Evolutionary conservation across 202 grass and related monocot species (phyloP).

Genomic region (Cymbopogon flexuosus): DNA sequence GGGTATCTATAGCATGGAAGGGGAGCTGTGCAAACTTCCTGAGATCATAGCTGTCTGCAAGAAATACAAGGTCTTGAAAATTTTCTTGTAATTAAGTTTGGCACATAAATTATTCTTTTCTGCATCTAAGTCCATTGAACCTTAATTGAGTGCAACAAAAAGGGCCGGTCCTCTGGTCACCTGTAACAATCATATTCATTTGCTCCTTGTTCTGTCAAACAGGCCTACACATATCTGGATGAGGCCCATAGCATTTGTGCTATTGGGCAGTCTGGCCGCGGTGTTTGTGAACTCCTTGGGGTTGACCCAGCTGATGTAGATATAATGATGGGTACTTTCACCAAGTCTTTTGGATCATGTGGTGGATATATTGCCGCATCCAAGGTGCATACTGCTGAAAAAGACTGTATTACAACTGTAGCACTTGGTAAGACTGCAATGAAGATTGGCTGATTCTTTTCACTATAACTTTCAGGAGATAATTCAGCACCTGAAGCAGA

Average conservation of each 20-base stretch:
- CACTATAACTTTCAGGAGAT: slow-evolving; percentile 51
- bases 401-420: not conserved
- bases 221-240: slow-evolving; percentile 84
- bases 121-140: not conserved
- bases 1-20: slow-evolving; percentile 98
- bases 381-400: slow-evolving; percentile 37
- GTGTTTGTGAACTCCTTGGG: slow-evolving; percentile 81
- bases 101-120: slow-evolving; percentile 7
- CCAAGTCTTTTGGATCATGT: slow-evolving; percentile 80
- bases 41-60: slow-evolving; percentile 91
- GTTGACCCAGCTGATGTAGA: slow-evolving; percentile 76
- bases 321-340: slow-evolving; percentile 96
- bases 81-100: slow-evolving; percentile 21
- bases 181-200: not conserved
- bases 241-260: slow-evolving; percentile 82
- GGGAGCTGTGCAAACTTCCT: slow-evolving; percentile 90
- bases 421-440: not conserved
- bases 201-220: slow-evolving; percentile 1
- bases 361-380: slow-evolving; percentile 90
- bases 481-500: slow-evolving; percentile 68
- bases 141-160: not conserved
- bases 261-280: slow-evolving; percentile 63
- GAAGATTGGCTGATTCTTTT: slow-evolving; percentile 19
- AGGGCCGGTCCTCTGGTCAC: not conserved
- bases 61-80: slow-evolving; percentile 69